These are phyloP conservation scores for Clitopilus hobsonii DNA, from an alignment of 768 basidiomycete species.

Conservation along the genomic window DNA sequence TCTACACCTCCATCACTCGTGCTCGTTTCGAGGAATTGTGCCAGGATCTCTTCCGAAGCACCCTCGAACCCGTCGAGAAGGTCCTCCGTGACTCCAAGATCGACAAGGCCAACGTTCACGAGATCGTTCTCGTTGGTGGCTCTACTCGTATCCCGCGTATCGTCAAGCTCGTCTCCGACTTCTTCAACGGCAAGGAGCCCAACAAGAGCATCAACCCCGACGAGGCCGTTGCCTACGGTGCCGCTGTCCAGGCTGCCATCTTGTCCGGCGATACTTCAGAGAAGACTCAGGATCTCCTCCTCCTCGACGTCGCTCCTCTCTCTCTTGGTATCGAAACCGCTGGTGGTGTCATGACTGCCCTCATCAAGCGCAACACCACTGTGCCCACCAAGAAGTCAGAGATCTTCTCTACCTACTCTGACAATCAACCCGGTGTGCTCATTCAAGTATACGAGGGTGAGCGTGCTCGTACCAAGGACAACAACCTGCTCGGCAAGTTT, in stretches of 20 bases:
- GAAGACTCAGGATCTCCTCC: conserved; percentile 93
- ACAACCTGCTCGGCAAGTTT: conserved; percentile 98
- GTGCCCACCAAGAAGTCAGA: conserved; percentile 99
- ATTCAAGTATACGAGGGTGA: conserved; percentile 99
- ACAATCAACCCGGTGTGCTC: conserved; percentile 97
- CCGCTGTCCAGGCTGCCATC: conserved; percentile 97
- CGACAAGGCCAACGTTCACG: conserved; percentile 92
- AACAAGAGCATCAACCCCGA: conserved; percentile 99
- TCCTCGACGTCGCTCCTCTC: conserved; percentile 89
- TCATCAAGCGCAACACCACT: conserved; percentile 98
- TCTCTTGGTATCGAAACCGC: conserved; percentile 97
- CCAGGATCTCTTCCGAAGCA: conserved; percentile 91
- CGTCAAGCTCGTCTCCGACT: conserved; percentile 95
- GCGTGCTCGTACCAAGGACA: conserved; percentile 97
- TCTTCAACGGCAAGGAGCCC: conserved; percentile 98
- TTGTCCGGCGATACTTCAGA: conserved; percentile 97
- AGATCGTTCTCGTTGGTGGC: conserved; percentile 96
- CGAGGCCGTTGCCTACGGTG: conserved; percentile 98
- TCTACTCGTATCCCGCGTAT: conserved; percentile 98
- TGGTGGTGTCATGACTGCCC: conserved; percentile 97
- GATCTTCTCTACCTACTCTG: conserved; percentile 97
- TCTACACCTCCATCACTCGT: conserved; percentile 97
- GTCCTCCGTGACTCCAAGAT: conserved; percentile 98
- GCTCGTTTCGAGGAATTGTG: conserved; percentile 97
- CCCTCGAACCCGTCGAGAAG: conserved; percentile 95